Base-by-base conservation (phyloP, 2,329 filamentous ascomycete species). In the Elsinoe batatas region DNA sequence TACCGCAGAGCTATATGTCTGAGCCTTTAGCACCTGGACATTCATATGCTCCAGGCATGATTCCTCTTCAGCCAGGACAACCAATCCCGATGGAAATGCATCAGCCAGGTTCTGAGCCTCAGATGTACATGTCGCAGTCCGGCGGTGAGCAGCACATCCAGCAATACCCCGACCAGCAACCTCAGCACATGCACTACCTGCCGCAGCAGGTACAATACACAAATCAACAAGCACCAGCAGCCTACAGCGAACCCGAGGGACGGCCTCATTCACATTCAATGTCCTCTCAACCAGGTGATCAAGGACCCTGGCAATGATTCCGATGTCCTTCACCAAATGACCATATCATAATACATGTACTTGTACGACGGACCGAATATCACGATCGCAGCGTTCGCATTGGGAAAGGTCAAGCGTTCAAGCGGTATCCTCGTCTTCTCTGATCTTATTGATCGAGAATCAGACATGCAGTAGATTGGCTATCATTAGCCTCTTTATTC, bases 261-360 rank as follows among this genome's bases (percentile, higher is more conserved):
- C n/a, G 33, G 7, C 18, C 30, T 3, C 47, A 51, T 6, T 51
- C 47, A 18, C 47, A 51, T 10, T 38, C 47, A 2, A 42, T 54
- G 71, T 71, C 7, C 58, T 61, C 11, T 61, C 62, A 35, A 62
- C 64, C 40, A 11, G 40, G 40, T 12, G 40, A 44, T 30, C 40
- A 44, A 44, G 20, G 40, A 60, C 57, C 35, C 60, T 58, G 1
- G 68, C 68, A 2, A 70, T 67, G 46, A 69, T 65, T 30, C 68
- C 64, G 10, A 71, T 66, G 26, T 7, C 26, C 26, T 15, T 67
- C 18, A 12, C 10, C 18, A 18, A 26, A 26, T 11, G 40, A 44
- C 40, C 11, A 12, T 12, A 12, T 26, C 26, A 7, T 44, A 17
- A 17, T 44, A 12, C 18, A 44, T 44, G 40, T 44, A 44, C 40